phyloP scores from a whole-genome alignment of 768 basidiomycete genomes.

The Mycena capillaripes region DNA sequence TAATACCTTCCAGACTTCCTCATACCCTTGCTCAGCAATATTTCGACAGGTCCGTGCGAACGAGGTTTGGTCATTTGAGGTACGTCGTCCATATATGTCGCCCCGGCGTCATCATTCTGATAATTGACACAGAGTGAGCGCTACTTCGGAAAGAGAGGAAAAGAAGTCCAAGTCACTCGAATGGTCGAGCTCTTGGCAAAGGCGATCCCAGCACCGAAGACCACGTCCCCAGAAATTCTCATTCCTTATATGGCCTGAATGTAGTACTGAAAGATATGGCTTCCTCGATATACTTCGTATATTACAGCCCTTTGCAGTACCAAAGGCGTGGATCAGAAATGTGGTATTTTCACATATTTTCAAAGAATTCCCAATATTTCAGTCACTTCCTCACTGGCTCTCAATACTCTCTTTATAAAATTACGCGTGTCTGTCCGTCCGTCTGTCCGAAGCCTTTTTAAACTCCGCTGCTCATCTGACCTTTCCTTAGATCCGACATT shows the following conservation, averaged over 20 bases:
- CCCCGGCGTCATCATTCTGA: neutral
- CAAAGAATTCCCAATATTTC: too few relatives aligned
- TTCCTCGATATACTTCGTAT: too few relatives aligned
- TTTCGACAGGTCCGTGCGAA: slow-evolving; percentile 4
- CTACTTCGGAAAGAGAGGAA: neutral
- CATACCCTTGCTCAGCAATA: slow-evolving; percentile 1
- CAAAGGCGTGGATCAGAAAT: too few relatives aligned
- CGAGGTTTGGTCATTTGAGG: slow-evolving; percentile 14
- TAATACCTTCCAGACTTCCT: neutral
- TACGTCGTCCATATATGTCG: neutral
- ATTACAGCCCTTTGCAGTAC: too few relatives aligned
- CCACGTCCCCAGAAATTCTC: slow-evolving; percentile 10
- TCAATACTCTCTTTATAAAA: too few relatives aligned
- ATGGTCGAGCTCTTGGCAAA: slow-evolving; percentile 4
- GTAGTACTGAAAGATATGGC: neutral
- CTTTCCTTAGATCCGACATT: too few relatives aligned
- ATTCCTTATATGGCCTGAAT: neutral
- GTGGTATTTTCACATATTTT: too few relatives aligned
- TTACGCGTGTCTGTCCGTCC: too few relatives aligned
- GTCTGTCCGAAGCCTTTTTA: too few relatives aligned
- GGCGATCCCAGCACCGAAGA: neutral
- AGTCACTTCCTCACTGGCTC: too few relatives aligned
- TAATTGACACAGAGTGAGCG: slow-evolving; percentile 8
- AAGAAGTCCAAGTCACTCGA: slow-evolving; percentile 1
- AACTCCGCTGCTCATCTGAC: too few relatives aligned